Evolutionary conservation across 2,329 filamentous ascomycete genomes (phyloP).

Genomic region (Mycocentrospora acerina): DNA sequence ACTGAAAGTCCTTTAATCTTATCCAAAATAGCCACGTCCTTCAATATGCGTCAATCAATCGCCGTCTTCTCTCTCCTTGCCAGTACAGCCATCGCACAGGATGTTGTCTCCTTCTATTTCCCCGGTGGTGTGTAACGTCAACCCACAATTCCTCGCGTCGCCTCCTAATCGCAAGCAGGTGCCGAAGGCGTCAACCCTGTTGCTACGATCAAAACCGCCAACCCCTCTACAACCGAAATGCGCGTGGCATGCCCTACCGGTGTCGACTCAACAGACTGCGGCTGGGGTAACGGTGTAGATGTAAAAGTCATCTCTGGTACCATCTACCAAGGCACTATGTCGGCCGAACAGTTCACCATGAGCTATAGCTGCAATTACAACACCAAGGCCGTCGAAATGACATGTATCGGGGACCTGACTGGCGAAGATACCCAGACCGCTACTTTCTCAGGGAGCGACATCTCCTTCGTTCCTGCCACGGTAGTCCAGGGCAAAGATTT

Average conservation of each 20-base stretch:
- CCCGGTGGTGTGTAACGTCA: slow-evolving; percentile 20
- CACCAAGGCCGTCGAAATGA: slow-evolving; percentile 20
- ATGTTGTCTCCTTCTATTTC: slow-evolving; percentile 22
- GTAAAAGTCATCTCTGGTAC: slow-evolving; percentile 14
- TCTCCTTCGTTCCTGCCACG: slow-evolving; percentile 22
- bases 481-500: slow-evolving; percentile 26
- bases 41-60: slow-evolving; percentile 26
- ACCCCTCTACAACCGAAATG: slow-evolving; percentile 24
- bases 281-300: slow-evolving; percentile 24
- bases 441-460: slow-evolving; percentile 16
- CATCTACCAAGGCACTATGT: slow-evolving; percentile 23
- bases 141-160: neutral
- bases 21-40: slow-evolving; percentile 2
- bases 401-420: slow-evolving; percentile 24
- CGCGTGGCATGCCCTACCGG: slow-evolving; percentile 24
- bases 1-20: neutral
- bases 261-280: slow-evolving; percentile 22
- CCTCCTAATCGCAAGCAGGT: slow-evolving; percentile 7
- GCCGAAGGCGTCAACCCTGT: slow-evolving; percentile 22
- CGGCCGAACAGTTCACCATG: slow-evolving; percentile 17
- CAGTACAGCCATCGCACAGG: slow-evolving; percentile 16
- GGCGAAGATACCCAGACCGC: slow-evolving; percentile 20
- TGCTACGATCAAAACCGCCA: slow-evolving; percentile 23
- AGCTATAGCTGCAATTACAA: slow-evolving; percentile 31
- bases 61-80: slow-evolving; percentile 19